Percentiles rank a stretch among this genome's conserved stretches.
These are phyloP conservation scores for Garcia nutans DNA, from an alignment of 345 rosid genomes.

Conservation along the genomic window DNA sequence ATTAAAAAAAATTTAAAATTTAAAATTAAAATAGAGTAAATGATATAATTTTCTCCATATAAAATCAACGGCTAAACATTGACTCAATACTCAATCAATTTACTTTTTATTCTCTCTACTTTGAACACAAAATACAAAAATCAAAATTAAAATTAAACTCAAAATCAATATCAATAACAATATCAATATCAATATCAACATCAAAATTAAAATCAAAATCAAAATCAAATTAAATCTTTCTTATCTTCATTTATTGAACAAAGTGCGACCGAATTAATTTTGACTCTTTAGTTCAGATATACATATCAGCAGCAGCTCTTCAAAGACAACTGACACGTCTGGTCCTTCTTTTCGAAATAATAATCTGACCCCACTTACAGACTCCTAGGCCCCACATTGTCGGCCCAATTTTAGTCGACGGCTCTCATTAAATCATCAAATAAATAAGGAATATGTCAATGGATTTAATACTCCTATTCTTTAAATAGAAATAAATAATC, in stretches of 20 bases:
- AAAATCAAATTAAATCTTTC: neutral
- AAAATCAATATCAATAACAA: too few relatives aligned
- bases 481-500: too few relatives aligned
- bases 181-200: too few relatives aligned
- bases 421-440: neutral
- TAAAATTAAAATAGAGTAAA: too few relatives aligned
- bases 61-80: too few relatives aligned
- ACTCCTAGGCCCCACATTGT: neutral
- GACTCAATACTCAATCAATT: too few relatives aligned
- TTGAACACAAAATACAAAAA: too few relatives aligned
- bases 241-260: neutral
- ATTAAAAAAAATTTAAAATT: too few relatives aligned
- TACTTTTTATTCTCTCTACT: too few relatives aligned
- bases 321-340: conserved; percentile 12
- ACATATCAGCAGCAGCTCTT: neutral
- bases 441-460: too few relatives aligned
- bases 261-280: neutral
- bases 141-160: neutral
- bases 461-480: too few relatives aligned
- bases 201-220: neutral
- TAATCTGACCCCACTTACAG: neutral
- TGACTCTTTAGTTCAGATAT: neutral
- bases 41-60: too few relatives aligned
- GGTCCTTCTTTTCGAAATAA: neutral
- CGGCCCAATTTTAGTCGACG: neutral